Evolutionary conservation across 768 basidiomycete species (phyloP).

Genomic region (Peribolospora baueri): DNA sequence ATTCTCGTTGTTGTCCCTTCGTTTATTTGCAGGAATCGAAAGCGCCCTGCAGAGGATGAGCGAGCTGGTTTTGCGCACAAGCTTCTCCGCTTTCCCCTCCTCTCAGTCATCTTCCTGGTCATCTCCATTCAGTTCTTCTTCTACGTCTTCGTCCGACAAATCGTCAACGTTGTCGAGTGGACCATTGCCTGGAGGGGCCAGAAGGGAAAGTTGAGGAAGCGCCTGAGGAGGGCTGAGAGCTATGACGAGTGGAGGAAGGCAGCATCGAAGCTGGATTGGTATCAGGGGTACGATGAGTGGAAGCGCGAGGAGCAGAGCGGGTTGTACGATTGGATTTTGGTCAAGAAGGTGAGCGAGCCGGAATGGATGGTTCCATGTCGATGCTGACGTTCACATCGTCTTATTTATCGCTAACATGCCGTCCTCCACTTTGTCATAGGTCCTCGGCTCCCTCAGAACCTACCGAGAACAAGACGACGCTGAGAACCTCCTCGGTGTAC

Average conservation of each 20-base stretch:
- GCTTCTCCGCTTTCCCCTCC: not conserved
- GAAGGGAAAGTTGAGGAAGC: conserved; percentile 51
- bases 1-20: not conserved
- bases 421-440: not conserved
- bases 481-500: conserved; percentile 60
- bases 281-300: conserved; percentile 61
- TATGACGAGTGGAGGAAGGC: conserved; percentile 81
- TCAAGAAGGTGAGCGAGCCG: conserved; percentile 33
- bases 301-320: conserved; percentile 61
- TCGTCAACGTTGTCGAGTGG: conserved; percentile 89
- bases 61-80: not conserved
- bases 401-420: too few relatives aligned
- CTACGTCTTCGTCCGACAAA: conserved; percentile 67
- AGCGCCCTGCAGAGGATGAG: not conserved
- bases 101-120: conserved; percentile 43
- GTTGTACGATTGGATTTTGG: conserved; percentile 76
- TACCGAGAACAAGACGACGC: conserved; percentile 49
- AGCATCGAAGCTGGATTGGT: conserved; percentile 51
- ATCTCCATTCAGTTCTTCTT: conserved; percentile 50
- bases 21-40: not conserved
- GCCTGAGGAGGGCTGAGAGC: conserved; percentile 43
- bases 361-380: not conserved
- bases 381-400: too few relatives aligned
- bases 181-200: conserved; percentile 70
- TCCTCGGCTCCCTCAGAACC: conserved; percentile 8